phyloP scores from a whole-genome alignment of 768 basidiomycete species.

The Termitomyces bulborhizus region DNA sequence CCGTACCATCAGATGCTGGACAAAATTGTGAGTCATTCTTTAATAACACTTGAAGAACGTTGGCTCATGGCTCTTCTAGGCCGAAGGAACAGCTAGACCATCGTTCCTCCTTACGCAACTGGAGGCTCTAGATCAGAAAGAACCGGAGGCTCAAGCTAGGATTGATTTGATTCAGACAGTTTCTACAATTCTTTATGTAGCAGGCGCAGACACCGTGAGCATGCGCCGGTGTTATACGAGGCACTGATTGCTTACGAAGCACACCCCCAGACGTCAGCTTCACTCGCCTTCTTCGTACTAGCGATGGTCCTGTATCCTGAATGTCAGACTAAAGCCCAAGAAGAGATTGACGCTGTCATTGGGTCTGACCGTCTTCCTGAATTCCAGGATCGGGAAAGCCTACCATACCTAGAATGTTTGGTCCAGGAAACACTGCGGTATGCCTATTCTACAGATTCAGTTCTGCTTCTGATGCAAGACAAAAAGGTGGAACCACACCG shows the following conservation, averaged over 20 bases:
- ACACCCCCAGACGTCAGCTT: slow-evolving; percentile 17
- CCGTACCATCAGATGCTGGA: slow-evolving; percentile 12
- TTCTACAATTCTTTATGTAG: slow-evolving; percentile 8
- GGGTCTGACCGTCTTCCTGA: slow-evolving; percentile 20
- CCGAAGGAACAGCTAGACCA: slow-evolving; percentile 9
- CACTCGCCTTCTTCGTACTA: slow-evolving; percentile 19
- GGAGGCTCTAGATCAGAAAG: slow-evolving; percentile 4
- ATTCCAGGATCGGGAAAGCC: slow-evolving; percentile 14
- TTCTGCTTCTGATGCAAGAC: not conserved
- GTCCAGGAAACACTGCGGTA: slow-evolving; percentile 14
- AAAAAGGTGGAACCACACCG: slow-evolving; percentile 8
- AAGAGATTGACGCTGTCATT: slow-evolving; percentile 21
- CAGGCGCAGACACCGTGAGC: slow-evolving; percentile 13
- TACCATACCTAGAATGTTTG: slow-evolving; percentile 19
- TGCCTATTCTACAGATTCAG: not conserved
- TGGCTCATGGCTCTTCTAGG: not conserved
- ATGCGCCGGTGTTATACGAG: not conserved
- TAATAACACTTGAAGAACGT: not conserved
- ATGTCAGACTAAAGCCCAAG: slow-evolving; percentile 21
- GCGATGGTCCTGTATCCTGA: slow-evolving; percentile 23
- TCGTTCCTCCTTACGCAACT: slow-evolving; percentile 12
- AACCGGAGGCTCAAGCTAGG: not conserved
- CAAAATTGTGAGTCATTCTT: slow-evolving; percentile 9
- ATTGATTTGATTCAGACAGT: slow-evolving; percentile 7
- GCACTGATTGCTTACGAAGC: not conserved